Evolutionary conservation across 2,329 filamentous ascomycete species (phyloP).

Genomic region (Pseudomassariella vexata): DNA sequence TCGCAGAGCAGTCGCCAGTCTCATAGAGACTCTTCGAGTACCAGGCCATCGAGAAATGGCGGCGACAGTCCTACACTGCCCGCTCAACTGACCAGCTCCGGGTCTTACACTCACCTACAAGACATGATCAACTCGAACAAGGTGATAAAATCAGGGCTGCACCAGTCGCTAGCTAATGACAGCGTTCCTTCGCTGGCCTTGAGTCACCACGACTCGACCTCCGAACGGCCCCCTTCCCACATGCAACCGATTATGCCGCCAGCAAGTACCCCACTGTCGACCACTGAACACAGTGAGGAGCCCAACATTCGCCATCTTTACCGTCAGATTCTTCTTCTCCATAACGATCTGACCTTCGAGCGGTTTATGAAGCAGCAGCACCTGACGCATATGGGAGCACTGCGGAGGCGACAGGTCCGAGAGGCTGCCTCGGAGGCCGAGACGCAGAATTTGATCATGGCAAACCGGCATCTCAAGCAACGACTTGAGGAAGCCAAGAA

Average conservation of each 20-base stretch:
- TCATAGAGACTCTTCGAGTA: conserved; percentile 38
- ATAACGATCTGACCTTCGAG: conserved; percentile 79
- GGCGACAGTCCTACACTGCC: conserved; percentile 60
- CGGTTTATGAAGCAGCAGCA: conserved; percentile 80
- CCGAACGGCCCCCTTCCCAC: conserved; percentile 30
- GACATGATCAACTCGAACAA: conserved; percentile 58
- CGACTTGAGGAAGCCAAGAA: conserved; percentile 70
- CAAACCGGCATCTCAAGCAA: conserved; percentile 66
- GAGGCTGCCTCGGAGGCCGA: conserved; percentile 77
- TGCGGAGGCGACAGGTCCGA: conserved; percentile 68
- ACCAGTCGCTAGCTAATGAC: conserved; percentile 51
- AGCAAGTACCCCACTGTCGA: conserved; percentile 20
- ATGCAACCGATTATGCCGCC: conserved; percentile 20
- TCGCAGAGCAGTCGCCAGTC: conserved; percentile 50
- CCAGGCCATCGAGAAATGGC: conserved; percentile 30
- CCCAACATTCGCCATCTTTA: conserved; percentile 50
- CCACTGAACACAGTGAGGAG: conserved; percentile 10
- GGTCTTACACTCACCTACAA: conserved; percentile 51
- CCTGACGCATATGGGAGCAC: conserved; percentile 71
- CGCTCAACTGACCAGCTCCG: conserved; percentile 39
- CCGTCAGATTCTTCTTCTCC: conserved; percentile 67
- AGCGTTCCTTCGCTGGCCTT: conserved; percentile 49
- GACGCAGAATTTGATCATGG: conserved; percentile 73
- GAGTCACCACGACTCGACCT: conserved; percentile 41
- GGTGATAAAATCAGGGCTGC: conserved; percentile 47